Evolutionary conservation across 148 eudicot genomes (phyloP).

Genomic region (Silene latifolia): DNA sequence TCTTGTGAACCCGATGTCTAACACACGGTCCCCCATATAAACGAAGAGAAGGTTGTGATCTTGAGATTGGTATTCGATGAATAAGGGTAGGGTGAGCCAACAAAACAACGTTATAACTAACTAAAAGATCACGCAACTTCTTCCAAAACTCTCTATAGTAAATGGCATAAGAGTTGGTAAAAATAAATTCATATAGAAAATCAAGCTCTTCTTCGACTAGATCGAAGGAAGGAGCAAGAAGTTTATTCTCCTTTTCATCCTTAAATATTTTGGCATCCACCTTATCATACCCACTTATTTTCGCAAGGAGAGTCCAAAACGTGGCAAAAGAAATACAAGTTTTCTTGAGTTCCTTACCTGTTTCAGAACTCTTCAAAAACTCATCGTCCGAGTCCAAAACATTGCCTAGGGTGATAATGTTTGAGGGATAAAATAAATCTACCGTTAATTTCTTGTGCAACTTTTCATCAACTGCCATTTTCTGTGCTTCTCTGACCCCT

Average conservation of each 20-base stretch:
- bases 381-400: neutral
- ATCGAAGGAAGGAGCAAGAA: neutral
- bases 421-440: neutral
- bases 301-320: neutral
- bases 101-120: neutral
- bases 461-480: neutral
- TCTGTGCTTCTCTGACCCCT: neutral
- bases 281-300: neutral
- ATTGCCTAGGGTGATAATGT: neutral
- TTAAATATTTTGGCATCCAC: neutral
- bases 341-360: neutral
- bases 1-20: constrained; percentile 15
- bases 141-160: neutral
- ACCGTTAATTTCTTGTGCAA: no score
- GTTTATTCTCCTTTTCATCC: neutral
- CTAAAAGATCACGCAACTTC: neutral
- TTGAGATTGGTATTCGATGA: constrained; percentile 3
- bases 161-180: constrained; percentile 10
- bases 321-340: neutral
- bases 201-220: constrained; percentile 4
- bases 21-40: neutral
- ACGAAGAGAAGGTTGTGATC: constrained; percentile 6
- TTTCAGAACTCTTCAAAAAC: neutral
- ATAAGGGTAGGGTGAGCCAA: constrained; percentile 6
- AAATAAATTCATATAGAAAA: constrained; percentile 6